phyloP scores from a whole-genome alignment of 2,329 filamentous ascomycete genomes.

The Chaetomium globosum region DNA sequence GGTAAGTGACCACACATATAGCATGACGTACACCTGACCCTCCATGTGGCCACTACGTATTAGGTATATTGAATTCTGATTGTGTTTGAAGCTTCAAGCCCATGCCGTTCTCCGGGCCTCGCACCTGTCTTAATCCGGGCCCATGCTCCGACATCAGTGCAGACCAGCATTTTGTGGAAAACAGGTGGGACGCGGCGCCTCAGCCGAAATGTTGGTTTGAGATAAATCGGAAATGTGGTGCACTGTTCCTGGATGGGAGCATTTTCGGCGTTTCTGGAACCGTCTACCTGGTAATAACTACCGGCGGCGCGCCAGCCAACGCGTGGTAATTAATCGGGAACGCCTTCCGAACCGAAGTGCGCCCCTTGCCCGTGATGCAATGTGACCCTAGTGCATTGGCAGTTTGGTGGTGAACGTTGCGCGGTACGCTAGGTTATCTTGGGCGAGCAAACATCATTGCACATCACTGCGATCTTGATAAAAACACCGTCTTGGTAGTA shows the following conservation, averaged over 20 bases:
- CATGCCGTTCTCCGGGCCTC: too few species aligned
- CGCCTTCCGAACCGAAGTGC: neutral
- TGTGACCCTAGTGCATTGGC: neutral
- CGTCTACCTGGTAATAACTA: neutral
- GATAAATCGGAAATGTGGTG: neutral
- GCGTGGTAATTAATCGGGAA: neutral
- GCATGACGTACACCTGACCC: too few species aligned
- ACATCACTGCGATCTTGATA: neutral
- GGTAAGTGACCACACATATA: too few species aligned
- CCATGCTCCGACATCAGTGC: constrained; percentile 36
- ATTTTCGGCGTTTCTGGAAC: neutral
- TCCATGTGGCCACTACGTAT: too few species aligned
- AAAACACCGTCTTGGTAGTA: neutral
- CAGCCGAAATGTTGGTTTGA: neutral
- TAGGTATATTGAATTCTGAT: too few species aligned
- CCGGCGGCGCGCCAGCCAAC: neutral
- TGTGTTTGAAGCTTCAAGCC: too few species aligned
- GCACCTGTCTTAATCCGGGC: too few species aligned
- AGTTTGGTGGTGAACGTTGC: neutral
- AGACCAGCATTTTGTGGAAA: constrained; percentile 34
- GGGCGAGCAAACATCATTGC: neutral
- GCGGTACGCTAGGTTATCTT: neutral
- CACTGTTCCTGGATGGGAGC: too few species aligned
- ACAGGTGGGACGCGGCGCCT: too few species aligned
- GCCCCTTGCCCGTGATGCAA: neutral